These are phyloP conservation scores for Gryganskiella cystojenkinii DNA, from an alignment of 192 early-diverging fungal species.

Conservation along the genomic window DNA sequence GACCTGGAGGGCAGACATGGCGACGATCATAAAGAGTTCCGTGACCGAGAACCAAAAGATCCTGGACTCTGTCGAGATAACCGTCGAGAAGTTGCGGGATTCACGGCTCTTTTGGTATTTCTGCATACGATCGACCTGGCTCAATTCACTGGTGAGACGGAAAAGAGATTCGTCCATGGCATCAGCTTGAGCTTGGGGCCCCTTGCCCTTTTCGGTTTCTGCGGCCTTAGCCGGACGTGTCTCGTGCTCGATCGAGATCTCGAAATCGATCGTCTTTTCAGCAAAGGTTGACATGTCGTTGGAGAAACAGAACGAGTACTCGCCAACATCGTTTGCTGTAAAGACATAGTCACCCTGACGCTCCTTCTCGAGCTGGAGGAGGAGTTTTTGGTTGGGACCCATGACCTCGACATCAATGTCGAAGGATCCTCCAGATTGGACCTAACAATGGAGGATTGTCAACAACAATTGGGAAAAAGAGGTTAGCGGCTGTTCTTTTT, in stretches of 20 bases:
- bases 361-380: conserved; percentile 86
- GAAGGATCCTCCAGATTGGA: conserved; percentile 96
- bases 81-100: conserved; percentile 92
- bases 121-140: conserved; percentile 81
- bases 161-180: conserved; percentile 69
- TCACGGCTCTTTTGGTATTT: conserved; percentile 91
- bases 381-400: conserved; percentile 73
- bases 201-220: conserved; percentile 14
- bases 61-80: conserved; percentile 84
- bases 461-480: neutral
- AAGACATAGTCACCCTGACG: conserved; percentile 97
- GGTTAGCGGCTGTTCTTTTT: neutral
- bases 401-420: conserved; percentile 95
- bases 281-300: conserved; percentile 95
- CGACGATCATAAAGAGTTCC: conserved; percentile 81
- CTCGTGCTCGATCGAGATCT: conserved; percentile 94
- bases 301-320: conserved; percentile 97
- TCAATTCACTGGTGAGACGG: conserved; percentile 70
- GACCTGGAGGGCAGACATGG: conserved; percentile 92
- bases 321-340: conserved; percentile 85
- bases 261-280: conserved; percentile 96
- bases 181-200: conserved; percentile 57
- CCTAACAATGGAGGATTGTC: conserved; percentile 70
- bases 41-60: conserved; percentile 94
- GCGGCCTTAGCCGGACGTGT: conserved; percentile 55